These are phyloP conservation scores for Bombardia bombarda DNA, from an alignment of 495 filamentous ascomycete species.

Conservation along the genomic window DNA sequence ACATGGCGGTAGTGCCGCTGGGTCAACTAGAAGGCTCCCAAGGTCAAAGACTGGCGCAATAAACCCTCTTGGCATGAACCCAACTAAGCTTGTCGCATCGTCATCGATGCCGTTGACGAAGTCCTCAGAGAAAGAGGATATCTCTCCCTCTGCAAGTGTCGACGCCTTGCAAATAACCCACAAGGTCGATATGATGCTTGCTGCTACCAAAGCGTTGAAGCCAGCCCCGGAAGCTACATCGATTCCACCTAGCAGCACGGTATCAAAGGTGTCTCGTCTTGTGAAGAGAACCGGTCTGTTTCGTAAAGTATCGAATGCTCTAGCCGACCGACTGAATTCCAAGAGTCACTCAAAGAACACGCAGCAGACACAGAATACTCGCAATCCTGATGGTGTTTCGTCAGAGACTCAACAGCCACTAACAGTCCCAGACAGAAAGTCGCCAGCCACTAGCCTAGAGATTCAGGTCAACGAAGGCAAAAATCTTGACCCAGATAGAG, in stretches of 20 bases:
- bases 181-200: conserved; percentile 24
- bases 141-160: not conserved
- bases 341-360: not conserved
- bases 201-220: conserved; percentile 9
- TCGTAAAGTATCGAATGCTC: conserved; percentile 1
- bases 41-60: conserved; percentile 4
- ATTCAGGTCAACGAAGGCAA: conserved; percentile 20
- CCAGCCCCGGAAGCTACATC: not conserved
- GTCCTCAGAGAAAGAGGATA: not conserved
- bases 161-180: conserved; percentile 9
- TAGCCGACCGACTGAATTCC: conserved; percentile 1
- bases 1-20: not conserved
- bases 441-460: conserved; percentile 7
- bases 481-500: conserved; percentile 18
- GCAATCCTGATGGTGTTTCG: not conserved
- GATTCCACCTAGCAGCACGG: not conserved
- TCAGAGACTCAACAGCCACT: not conserved
- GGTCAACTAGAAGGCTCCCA: not conserved
- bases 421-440: not conserved
- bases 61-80: conserved; percentile 11
- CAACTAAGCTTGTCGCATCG: conserved; percentile 6
- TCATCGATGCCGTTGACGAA: conserved; percentile 6
- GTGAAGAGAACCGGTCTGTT: conserved; percentile 1
- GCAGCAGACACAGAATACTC: not conserved
- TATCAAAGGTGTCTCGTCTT: conserved; percentile 4